phyloP scores from a whole-genome alignment of 202 grass and related monocot genomes.

The Hordeum pubiflorum region DNA sequence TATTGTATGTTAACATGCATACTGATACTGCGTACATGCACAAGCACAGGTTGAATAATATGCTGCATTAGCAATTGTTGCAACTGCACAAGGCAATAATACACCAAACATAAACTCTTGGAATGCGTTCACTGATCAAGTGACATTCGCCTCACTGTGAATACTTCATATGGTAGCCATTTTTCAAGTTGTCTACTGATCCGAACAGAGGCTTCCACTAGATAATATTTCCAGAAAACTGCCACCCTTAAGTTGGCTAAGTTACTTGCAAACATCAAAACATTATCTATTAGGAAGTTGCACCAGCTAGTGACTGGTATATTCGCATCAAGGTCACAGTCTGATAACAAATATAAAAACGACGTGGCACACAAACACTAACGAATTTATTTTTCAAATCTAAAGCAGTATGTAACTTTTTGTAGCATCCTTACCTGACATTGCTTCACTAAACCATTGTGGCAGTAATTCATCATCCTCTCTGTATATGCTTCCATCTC shows the following conservation, averaged over 20 bases:
- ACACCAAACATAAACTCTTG: not conserved
- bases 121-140: not conserved
- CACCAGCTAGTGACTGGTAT: not conserved
- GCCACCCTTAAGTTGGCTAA: not conserved
- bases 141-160: not conserved
- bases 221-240: not conserved
- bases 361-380: not conserved
- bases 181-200: not conserved
- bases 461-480: constrained; percentile 53
- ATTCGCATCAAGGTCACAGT: not conserved
- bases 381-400: not conserved
- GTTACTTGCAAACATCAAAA: not conserved
- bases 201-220: not conserved
- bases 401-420: not conserved
- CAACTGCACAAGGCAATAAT: not conserved
- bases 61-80: not conserved
- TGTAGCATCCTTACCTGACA: constrained; percentile 47
- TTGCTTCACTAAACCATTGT: constrained; percentile 81
- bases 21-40: not conserved
- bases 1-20: not conserved
- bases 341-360: too few species aligned
- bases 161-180: not conserved
- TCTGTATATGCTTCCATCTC: constrained; percentile 36
- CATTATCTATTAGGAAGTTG: not conserved
- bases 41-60: not conserved